phyloP scores from a whole-genome alignment of 805 yeast species.

The Barnettozyma sucrosica region DNA sequence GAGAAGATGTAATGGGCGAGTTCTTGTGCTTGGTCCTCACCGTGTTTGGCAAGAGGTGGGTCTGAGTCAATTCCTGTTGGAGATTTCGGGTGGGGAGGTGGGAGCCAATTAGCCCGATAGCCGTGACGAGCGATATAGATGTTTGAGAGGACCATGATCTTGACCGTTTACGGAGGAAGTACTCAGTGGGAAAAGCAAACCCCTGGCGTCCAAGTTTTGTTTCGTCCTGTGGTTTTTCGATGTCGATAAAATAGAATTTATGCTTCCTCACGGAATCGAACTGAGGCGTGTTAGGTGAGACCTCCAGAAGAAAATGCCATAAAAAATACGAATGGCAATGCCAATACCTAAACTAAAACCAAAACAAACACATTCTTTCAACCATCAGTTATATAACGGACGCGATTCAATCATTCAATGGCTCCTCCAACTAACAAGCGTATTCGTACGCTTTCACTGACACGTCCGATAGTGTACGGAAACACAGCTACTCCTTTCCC shows the following conservation, averaged over 20 bases:
- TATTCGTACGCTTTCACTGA: conserved; percentile 51
- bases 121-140: conserved; percentile 84
- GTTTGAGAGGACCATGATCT: conserved; percentile 43
- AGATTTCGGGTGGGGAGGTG: conserved; percentile 63
- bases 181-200: background rate
- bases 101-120: conserved; percentile 79
- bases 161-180: background rate
- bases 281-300: too few relatives aligned
- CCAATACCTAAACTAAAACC: background rate
- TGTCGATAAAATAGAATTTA: too few relatives aligned
- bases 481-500: conserved; percentile 65
- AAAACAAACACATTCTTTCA: too few relatives aligned
- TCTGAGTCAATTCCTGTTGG: conserved; percentile 92
- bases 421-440: conserved; percentile 16
- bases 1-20: conserved; percentile 56
- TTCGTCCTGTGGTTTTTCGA: too few relatives aligned
- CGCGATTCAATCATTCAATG: conserved; percentile 3
- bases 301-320: too few relatives aligned
- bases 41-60: conserved; percentile 83
- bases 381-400: too few relatives aligned
- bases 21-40: conserved; percentile 81
- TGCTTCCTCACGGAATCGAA: background rate
- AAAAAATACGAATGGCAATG: too few relatives aligned
- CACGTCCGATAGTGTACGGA: conserved; percentile 79
- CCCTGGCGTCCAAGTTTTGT: too few relatives aligned